Base-by-base conservation (phyloP, 192 early-diverging fungal species). In the Lobulomyces angularis region DNA sequence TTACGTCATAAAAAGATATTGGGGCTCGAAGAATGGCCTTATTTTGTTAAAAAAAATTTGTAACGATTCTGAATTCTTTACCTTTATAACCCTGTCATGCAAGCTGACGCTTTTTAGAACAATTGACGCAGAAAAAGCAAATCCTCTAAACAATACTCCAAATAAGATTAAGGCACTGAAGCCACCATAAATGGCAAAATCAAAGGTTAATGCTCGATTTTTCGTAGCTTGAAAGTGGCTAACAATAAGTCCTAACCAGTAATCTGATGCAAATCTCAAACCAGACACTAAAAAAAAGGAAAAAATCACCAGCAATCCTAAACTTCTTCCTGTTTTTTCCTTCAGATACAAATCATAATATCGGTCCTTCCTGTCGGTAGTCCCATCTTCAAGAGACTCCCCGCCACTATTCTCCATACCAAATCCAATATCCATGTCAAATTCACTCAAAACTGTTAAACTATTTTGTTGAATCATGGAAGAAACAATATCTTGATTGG, bases 391-490 rank as follows among this genome's bases (percentile, higher is more conserved):
- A 44, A 24, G 3, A 38, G 31, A 39, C 43, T 58, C 12, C 43
- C 53, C 9, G 8, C 52, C 55, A 19, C 52, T 34, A 31, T 52
- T 58, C 48, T 35, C 62, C 40, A 37, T 38, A 51, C 19, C 65
- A 26, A 24, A 17, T 20, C 47, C 45, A 24, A 50, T 53, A 18
- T 76, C 74, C 34, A 69, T 64, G 8, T 53, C 60, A 31, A 62
- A 55, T 42, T 75, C 22, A 42, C 71, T 68, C 52, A 82, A 80
- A 19, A 83, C 78, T 4, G 81, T 83, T 30, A 83, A 41, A 45
- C 83, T 77, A 48, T 83, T 83, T 21, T 63, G 66, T 45, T 83
- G 74, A 24, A 83, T 73, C n/a, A 76, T 79, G 30, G 51, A 40
- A 0, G 72, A 43, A 7, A 68, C 74, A 14, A 78, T 59, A 34